Percentiles rank a stretch among this genome's conserved stretches.
Evolutionary conservation across 257 asterid species (phyloP).

Genomic region (Osmanthus fragrans): DNA sequence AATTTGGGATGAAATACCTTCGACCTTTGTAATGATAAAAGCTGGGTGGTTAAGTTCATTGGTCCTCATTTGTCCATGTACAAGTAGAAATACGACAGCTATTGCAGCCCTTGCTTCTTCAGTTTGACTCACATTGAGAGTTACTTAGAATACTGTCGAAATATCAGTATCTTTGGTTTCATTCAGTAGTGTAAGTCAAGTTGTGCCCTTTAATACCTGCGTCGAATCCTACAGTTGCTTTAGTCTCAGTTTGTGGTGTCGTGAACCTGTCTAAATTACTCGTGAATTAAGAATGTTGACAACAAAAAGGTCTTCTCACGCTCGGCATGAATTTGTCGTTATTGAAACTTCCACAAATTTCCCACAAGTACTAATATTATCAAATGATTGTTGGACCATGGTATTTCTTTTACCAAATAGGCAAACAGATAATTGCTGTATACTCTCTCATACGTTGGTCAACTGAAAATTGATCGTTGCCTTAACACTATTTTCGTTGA

Average conservation of each 20-base stretch:
- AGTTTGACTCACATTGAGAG: background rate
- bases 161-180: background rate
- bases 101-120: background rate
- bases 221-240: background rate
- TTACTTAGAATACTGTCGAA: background rate
- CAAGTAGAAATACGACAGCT: background rate
- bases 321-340: background rate
- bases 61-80: background rate
- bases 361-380: background rate
- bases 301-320: background rate
- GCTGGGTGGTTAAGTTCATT: background rate
- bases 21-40: background rate
- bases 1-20: background rate
- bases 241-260: background rate
- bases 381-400: background rate
- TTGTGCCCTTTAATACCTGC: background rate
- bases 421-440: background rate
- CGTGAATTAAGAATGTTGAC: background rate
- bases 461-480: constrained; percentile 5
- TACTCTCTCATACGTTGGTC: background rate
- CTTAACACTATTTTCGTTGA: background rate
- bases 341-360: background rate
- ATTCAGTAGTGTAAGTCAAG: background rate
- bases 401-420: background rate
- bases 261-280: background rate